phyloP scores from a whole-genome alignment of 2,329 filamentous ascomycete species.

The Fonsecaea multimorphosa region DNA sequence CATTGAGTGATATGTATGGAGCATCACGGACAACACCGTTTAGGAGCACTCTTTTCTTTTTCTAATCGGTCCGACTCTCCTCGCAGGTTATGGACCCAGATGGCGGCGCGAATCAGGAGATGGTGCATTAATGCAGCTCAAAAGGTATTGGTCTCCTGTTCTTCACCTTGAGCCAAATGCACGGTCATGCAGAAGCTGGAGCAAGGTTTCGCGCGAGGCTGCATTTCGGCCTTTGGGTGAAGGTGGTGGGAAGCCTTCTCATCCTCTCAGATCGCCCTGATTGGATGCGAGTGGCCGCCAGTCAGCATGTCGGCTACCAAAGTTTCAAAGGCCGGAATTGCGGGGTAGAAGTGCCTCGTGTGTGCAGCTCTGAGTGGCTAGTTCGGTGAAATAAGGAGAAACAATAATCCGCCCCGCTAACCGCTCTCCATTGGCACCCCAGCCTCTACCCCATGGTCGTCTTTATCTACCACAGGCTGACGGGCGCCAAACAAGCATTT shows the following conservation, averaged over 20 bases:
- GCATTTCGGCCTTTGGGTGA: neutral
- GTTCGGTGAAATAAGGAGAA: conserved; percentile 3
- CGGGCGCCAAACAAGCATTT: neutral
- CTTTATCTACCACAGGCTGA: neutral
- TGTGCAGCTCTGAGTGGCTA: neutral
- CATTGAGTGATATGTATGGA: too few relatives aligned
- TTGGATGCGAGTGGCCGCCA: neutral
- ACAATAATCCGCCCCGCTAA: neutral
- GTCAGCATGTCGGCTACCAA: neutral
- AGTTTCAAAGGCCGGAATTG: neutral
- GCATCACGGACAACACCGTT: too few relatives aligned
- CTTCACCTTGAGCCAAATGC: neutral
- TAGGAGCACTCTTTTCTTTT: too few relatives aligned
- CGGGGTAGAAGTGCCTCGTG: neutral
- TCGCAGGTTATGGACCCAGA: too few relatives aligned
- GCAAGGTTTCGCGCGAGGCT: neutral
- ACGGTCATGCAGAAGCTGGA: neutral
- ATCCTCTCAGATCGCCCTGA: neutral
- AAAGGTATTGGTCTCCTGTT: neutral
- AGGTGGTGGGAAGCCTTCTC: neutral
- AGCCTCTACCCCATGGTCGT: neutral
- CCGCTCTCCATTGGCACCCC: neutral
- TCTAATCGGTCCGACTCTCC: too few relatives aligned
- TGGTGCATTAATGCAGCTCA: neutral
- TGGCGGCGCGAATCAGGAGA: neutral